Base-by-base conservation (phyloP, 2,329 filamentous ascomycete species). In the Dothistroma pini region DNA sequence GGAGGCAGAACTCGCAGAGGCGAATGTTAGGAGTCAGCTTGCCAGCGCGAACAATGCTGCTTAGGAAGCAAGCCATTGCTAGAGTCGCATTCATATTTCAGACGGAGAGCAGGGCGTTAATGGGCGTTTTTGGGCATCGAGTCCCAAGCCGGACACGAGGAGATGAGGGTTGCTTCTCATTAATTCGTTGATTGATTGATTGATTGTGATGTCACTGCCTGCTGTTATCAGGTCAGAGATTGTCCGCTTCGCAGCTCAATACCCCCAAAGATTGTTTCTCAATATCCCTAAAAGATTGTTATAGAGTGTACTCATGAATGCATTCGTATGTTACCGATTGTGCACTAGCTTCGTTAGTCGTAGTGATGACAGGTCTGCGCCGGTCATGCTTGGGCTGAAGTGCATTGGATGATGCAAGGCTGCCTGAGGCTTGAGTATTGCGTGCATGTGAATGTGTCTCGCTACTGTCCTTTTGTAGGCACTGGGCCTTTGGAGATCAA, bases 171-270 rank as follows among this genome's bases (percentile, higher is more conserved):
- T 16, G 41, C 14, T 44, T 44, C 8, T 5, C 35, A 1, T 38
- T 29, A 6, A 29, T 29, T 29, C 25, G 6, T 29, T 6, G 25
- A 29, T 7, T 6, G 25, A 29, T 7, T 51, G 22, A 31, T 29
- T 25, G 48, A 31, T 29, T 29, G 12, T 32, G 4, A 31, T 51
- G 21, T 51, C 11, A 11, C 19, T 25, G 48, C 48, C 48, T 51
- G 48, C 41, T 51, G 29, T 51, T 12, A 19, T 25, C 48, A 29
- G 48, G 48, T 10, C n/a, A n/a, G 12, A 51, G 21, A 51, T 22
- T 57, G 44, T 31, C 53, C 41, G 51, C 51, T 55, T 59, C 57
- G 51, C 57, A 55, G 57, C 57, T 59, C 57, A 59, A 59, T 59
- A 59, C 57, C 51, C 57, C 29, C 19, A 48, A 50, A 29, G 31